A percentile compares a stretch with the other conserved stretches of the same genome.
Conservation (phyloP, 140 eudicot species). For the Oenanthe javanica region DNA sequence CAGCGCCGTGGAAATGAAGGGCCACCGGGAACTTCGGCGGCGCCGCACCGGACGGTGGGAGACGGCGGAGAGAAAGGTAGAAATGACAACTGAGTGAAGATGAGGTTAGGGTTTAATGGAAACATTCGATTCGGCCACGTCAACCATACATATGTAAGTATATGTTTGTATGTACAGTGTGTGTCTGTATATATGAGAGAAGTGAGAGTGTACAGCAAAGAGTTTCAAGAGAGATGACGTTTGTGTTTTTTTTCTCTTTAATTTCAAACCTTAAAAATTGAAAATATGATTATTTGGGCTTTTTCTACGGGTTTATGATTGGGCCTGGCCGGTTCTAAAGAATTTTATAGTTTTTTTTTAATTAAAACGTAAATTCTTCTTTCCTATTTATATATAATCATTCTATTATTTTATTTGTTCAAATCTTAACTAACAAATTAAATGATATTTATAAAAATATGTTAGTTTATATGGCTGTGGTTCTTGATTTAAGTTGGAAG, state of each 20-base stretch:
- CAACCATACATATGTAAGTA: background rate
- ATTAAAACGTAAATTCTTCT: too few relatives aligned
- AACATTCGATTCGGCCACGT: constrained; percentile 60
- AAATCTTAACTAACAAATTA: too few relatives aligned
- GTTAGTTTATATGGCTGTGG: too few relatives aligned
- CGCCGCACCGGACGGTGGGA: constrained; percentile 35
- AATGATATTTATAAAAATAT: too few relatives aligned
- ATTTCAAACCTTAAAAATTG: too few relatives aligned
- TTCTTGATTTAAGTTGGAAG: too few relatives aligned
- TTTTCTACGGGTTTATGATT: too few relatives aligned
- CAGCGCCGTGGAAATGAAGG: constrained; percentile 30
- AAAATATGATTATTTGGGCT: too few relatives aligned
- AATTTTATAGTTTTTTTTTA: too few relatives aligned
- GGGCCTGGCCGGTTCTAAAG: too few relatives aligned
- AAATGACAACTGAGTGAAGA: constrained; percentile 20
- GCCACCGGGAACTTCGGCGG: constrained; percentile 33
- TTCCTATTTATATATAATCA: too few relatives aligned
- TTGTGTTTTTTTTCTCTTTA: background rate
- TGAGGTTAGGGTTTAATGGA: constrained; percentile 57
- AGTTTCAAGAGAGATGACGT: background rate
- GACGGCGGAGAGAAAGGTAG: constrained; percentile 24
- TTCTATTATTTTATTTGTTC: too few relatives aligned
- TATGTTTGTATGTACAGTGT: background rate
- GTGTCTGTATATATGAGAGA: background rate
- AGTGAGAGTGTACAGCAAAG: background rate